Base-by-base conservation (phyloP, 2,329 filamentous ascomycete genomes). In the Monilinia vaccinii-corymbosi region DNA sequence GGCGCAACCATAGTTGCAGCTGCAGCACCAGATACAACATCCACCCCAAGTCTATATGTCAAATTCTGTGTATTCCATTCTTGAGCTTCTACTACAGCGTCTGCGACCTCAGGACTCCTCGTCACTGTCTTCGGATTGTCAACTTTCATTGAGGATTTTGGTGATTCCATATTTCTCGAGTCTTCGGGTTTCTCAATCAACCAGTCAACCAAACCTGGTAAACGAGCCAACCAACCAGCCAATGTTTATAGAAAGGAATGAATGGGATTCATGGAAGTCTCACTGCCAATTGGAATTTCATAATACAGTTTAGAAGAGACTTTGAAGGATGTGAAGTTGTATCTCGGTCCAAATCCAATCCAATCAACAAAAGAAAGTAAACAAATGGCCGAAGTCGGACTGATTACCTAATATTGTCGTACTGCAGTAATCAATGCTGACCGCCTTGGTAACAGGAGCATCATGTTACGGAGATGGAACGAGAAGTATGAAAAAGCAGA, bases 1-100 rank as follows among this genome's bases (percentile, higher is more conserved):
- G 92, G 91, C 58, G 91, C 90, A 51, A 96, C 87, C 62, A 94
- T 76, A 8, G 81, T 81, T 2, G 87, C 90, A 13, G 91, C 89
- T 49, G 82, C 81, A 2, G 82, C 80, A 1, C 90, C 91, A 68
- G 87, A 86, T 48, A 81, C 73, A 25, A 82, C 73, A 75, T 96
- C 91, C 18, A 84, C 81, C 47, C 79, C 82, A 14, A 95, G 70
- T 56, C 91, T 81, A 65, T 80, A 73, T 16, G 81, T 81, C 59
- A 96, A 74, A 66, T 89, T 86, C 65, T 83, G 81, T 28, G 89
- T 92, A 73, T 95, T 95, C 88, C 89, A 93, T 73, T 63, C 60
- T 60, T 58, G 62, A 38, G 59, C 31, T 48, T 65, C 67, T 46
- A 40, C 28, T 56, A 62, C 42, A 31, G 64, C 52, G 47, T 67